Evolutionary conservation across 2,329 filamentous ascomycete species (phyloP).

Genomic region (Balansia obtecta): DNA sequence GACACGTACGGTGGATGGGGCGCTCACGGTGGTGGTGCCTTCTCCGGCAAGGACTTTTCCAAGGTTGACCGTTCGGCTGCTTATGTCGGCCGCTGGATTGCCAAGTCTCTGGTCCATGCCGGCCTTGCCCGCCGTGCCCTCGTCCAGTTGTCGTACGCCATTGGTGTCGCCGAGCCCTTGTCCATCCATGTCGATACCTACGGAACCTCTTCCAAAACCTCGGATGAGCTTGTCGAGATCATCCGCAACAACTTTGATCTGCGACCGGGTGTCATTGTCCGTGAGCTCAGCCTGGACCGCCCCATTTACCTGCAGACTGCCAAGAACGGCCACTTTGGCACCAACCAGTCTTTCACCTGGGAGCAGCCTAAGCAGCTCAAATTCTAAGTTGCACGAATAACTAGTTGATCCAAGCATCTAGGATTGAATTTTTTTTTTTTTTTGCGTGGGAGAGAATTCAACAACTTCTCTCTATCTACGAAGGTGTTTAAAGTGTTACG

Average conservation of each 20-base stretch:
- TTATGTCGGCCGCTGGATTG: slow-evolving; percentile 96
- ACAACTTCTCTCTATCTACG: slow-evolving; percentile 24
- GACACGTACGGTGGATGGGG: slow-evolving; percentile 99
- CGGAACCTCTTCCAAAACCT: slow-evolving; percentile 81
- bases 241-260: slow-evolving; percentile 96
- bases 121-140: slow-evolving; percentile 84
- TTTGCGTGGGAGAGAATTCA: slow-evolving; percentile 29
- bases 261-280: slow-evolving; percentile 95
- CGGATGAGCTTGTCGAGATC: slow-evolving; percentile 89
- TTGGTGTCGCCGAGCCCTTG: slow-evolving; percentile 94
- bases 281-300: slow-evolving; percentile 86
- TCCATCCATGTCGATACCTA: slow-evolving; percentile 98
- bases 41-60: slow-evolving; percentile 99
- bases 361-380: slow-evolving; percentile 94
- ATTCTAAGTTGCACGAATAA: slow-evolving; percentile 47
- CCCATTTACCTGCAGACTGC: slow-evolving; percentile 98
- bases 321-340: slow-evolving; percentile 98
- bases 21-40: slow-evolving; percentile 98
- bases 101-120: slow-evolving; percentile 89
- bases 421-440: slow-evolving; percentile 4
- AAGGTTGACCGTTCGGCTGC: slow-evolving; percentile 98
- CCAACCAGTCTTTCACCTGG: slow-evolving; percentile 96
- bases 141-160: slow-evolving; percentile 98
- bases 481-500: slow-evolving; percentile 17
- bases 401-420: neutral